Evolutionary conservation across 148 eudicot species (phyloP).

Genomic region (Diospyros lotus): DNA sequence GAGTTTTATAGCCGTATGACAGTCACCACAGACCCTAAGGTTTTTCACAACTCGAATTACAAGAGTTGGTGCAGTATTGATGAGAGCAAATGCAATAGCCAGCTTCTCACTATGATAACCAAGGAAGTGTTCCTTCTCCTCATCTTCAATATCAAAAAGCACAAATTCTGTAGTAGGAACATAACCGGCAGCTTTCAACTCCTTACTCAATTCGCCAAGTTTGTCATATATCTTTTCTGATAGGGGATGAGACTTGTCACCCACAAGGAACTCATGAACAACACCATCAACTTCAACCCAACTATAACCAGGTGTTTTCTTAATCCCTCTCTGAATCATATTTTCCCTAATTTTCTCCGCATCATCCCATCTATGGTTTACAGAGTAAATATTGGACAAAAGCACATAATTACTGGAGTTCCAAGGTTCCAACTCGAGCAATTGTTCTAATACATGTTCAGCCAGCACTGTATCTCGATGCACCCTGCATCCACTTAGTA

Average conservation of each 20-base stretch:
- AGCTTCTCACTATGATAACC: slow-evolving; percentile 14
- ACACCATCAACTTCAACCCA: slow-evolving; percentile 12
- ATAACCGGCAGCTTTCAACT: slow-evolving; percentile 13
- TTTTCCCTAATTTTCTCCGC: slow-evolving; percentile 4
- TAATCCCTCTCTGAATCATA: slow-evolving; percentile 9
- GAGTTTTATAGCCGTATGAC: slow-evolving; percentile 11
- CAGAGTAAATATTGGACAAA: slow-evolving; percentile 7
- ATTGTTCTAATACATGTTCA: neutral
- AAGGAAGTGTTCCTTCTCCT: slow-evolving; percentile 16
- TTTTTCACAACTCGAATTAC: slow-evolving; percentile 15
- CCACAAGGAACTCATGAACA: slow-evolving; percentile 12
- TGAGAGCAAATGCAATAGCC: slow-evolving; percentile 10
- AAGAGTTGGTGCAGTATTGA: slow-evolving; percentile 1
- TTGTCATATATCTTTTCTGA: slow-evolving; percentile 11
- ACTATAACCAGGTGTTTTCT: slow-evolving; percentile 10
- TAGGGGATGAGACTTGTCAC: slow-evolving; percentile 14
- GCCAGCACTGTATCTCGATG: slow-evolving; percentile 6
- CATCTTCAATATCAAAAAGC: slow-evolving; percentile 13
- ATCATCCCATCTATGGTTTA: slow-evolving; percentile 8
- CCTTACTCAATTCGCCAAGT: slow-evolving; percentile 11
- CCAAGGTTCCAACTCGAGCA: slow-evolving; percentile 15
- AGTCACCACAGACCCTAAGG: slow-evolving; percentile 14
- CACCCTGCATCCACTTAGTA: slow-evolving; percentile 15
- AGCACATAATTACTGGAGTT: slow-evolving; percentile 13
- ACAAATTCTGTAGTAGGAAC: slow-evolving; percentile 8